Conservation (phyloP, 768 basidiomycete species). For the Boletus patriciae region DNA sequence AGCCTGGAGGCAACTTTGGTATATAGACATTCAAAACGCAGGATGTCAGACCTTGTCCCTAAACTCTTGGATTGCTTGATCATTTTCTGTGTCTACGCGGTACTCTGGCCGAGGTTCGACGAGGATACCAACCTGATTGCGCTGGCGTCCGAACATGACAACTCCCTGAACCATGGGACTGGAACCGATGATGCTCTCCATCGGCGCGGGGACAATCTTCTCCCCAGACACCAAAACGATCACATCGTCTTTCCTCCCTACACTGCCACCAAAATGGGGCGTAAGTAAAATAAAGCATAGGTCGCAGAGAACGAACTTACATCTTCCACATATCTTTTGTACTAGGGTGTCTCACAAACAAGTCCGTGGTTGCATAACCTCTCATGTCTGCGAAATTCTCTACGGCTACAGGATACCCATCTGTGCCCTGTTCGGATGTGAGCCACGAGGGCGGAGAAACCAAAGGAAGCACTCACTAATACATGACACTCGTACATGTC, state of each 20-base stretch:
- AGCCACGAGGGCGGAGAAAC: not conserved
- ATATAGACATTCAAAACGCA: too few relatives aligned
- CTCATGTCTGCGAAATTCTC: constrained; percentile 38
- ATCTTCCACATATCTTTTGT: constrained; percentile 31
- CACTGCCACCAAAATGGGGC: not conserved
- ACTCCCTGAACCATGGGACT: constrained; percentile 22
- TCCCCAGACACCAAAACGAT: constrained; percentile 30
- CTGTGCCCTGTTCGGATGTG: not conserved
- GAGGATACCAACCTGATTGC: constrained; percentile 34
- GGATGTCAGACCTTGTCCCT: constrained; percentile 7
- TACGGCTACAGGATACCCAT: constrained; percentile 1
- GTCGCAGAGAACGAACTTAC: not conserved
- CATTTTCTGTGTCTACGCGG: constrained; percentile 8
- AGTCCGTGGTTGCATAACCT: constrained; percentile 41
- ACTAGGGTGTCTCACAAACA: constrained; percentile 46
- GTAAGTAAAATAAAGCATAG: not conserved
- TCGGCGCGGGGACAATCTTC: constrained; percentile 25
- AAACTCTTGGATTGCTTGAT: constrained; percentile 10
- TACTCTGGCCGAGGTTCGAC: constrained; percentile 27
- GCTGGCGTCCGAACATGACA: constrained; percentile 38
- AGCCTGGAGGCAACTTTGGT: not conserved
- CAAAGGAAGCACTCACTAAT: constrained; percentile 22
- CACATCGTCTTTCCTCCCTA: constrained; percentile 38
- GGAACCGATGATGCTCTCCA: constrained; percentile 30
- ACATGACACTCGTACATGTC: constrained; percentile 37